These are phyloP conservation scores for Elsinoe perseae DNA, from an alignment of 2,329 filamentous ascomycete genomes.

Conservation along the genomic window DNA sequence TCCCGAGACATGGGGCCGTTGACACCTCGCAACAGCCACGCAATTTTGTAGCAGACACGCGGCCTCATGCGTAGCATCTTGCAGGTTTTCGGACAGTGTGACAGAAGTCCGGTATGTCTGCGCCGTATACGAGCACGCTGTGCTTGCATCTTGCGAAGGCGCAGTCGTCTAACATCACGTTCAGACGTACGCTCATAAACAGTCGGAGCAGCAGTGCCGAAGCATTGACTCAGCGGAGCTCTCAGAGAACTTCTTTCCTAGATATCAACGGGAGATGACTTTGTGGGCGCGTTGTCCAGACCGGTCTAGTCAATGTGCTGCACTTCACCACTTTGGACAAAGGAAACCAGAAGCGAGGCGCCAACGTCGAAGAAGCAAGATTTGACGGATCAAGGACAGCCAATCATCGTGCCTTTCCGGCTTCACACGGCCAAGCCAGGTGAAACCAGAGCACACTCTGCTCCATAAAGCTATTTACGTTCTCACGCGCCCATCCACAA, in stretches of 20 bases:
- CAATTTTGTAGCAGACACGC: conserved; percentile 11
- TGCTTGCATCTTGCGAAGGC: background rate
- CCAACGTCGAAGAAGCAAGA: background rate
- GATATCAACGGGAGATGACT: too few relatives aligned
- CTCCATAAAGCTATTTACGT: background rate
- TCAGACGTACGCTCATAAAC: background rate
- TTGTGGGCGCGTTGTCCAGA: too few relatives aligned
- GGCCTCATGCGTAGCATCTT: background rate
- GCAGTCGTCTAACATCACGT: background rate
- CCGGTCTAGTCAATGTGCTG: too few relatives aligned
- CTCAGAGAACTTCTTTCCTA: too few relatives aligned
- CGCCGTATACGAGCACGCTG: background rate
- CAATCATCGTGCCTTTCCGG: background rate
- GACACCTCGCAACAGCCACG: background rate
- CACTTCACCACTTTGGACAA: background rate
- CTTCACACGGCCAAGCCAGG: background rate
- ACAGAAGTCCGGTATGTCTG: background rate
- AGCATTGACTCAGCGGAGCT: too few relatives aligned
- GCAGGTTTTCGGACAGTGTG: too few relatives aligned
- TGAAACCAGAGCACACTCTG: background rate
- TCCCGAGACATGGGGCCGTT: conserved; percentile 7
- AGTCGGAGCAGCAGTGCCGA: too few relatives aligned
- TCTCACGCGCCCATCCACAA: conserved; percentile 1
- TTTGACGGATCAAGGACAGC: conserved; percentile 1
- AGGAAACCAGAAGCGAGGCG: conserved; percentile 7